A percentile compares a stretch with the other conserved stretches of the same genome.
These are phyloP conservation scores for Cladosporium sphaerospermum DNA, from an alignment of 2,329 filamentous ascomycete species.

Conservation along the genomic window DNA sequence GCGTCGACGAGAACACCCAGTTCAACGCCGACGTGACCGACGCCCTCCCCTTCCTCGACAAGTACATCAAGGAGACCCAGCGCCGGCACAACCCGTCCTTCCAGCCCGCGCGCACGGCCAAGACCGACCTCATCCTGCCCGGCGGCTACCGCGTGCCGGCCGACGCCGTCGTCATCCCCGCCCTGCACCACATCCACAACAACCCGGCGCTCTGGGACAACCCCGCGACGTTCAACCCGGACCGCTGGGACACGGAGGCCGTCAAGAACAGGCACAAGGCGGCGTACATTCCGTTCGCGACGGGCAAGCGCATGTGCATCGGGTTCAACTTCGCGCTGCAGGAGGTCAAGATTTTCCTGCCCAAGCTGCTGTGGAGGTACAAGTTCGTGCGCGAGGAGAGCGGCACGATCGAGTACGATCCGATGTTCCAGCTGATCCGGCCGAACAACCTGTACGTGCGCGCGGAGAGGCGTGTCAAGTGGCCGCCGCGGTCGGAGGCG, in stretches of 20 bases:
- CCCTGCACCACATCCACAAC: conserved; percentile 41
- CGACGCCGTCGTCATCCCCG: conserved; percentile 49
- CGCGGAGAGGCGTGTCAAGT: conserved; percentile 33
- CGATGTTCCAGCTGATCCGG: conserved; percentile 53
- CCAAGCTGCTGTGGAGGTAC: conserved; percentile 55
- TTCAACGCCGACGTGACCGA: conserved; percentile 34
- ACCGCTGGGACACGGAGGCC: conserved; percentile 52
- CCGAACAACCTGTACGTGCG: conserved; percentile 51
- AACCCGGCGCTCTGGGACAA: conserved; percentile 54
- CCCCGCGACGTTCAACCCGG: conserved; percentile 52
- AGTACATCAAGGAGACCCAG: conserved; percentile 56
- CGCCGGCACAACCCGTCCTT: conserved; percentile 53
- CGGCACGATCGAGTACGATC: conserved; percentile 46
- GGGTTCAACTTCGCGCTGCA: conserved; percentile 60
- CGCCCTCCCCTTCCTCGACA: conserved; percentile 48
- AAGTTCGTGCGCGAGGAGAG: conserved; percentile 42
- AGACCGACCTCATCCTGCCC: conserved; percentile 51
- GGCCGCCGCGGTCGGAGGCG: neutral
- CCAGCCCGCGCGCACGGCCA: conserved; percentile 54
- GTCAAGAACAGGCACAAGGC: conserved; percentile 48
- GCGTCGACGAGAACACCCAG: conserved; percentile 30
- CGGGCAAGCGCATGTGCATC: conserved; percentile 53
- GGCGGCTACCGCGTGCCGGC: conserved; percentile 53
- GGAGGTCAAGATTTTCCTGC: conserved; percentile 55
- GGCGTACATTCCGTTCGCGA: conserved; percentile 54